Percentiles rank a stretch among this genome's conserved stretches.
Conservation (phyloP, 2,329 filamentous ascomycete genomes). For the Aureobasidium sp. region DNA sequence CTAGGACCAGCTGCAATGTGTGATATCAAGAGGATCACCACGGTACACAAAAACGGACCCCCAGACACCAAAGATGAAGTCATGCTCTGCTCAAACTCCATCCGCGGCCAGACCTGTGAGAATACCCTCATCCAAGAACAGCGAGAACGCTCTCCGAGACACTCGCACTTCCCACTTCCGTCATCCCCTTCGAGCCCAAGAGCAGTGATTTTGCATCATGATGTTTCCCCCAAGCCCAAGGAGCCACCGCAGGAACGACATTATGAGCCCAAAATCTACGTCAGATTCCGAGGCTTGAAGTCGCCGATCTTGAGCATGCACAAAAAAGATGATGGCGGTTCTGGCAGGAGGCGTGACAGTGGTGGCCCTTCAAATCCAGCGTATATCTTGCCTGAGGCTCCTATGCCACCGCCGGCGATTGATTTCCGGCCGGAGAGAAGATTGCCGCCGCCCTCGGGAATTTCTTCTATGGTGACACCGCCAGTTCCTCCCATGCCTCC, state of each 20-base stretch:
- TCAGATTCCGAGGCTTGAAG: not conserved
- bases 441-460: not conserved
- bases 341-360: not conserved
- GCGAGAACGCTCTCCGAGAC: not conserved
- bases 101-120: not conserved
- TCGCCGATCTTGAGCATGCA: not conserved
- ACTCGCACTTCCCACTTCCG: not conserved
- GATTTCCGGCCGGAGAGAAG: not conserved
- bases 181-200: not conserved
- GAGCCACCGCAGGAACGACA: not conserved
- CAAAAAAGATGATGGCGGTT: not conserved
- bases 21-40: not conserved
- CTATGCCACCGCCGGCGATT: not conserved
- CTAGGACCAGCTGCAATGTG: not conserved
- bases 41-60: not conserved
- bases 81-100: not conserved
- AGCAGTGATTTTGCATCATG: not conserved
- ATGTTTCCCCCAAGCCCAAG: not conserved
- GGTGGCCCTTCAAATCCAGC: not conserved
- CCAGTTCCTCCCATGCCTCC: not conserved
- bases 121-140: not conserved
- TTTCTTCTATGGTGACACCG: not conserved
- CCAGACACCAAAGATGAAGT: not conserved
- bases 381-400: not conserved
- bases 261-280: not conserved